These are phyloP conservation scores for Kalanchoe fedtschenkoi DNA, from an alignment of 164 flowering plant genomes.

Conservation along the genomic window DNA sequence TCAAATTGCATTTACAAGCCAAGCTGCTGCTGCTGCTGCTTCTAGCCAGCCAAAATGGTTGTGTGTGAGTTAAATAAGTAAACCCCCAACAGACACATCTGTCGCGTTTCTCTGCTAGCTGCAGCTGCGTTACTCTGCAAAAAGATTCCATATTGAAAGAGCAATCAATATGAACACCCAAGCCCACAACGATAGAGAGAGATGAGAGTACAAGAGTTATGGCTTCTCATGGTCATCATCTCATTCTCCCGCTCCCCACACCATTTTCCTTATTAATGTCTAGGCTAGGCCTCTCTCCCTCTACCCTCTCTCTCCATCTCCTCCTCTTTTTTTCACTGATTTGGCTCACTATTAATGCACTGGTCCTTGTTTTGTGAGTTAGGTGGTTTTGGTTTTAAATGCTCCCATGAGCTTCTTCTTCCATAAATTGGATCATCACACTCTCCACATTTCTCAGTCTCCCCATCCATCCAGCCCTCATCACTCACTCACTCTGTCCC, in stretches of 20 bases:
- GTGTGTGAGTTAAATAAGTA: slow-evolving; percentile 3
- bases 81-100: not conserved
- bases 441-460: not conserved
- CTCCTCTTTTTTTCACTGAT: not conserved
- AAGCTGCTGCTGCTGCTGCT: too few relatives aligned
- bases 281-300: not conserved
- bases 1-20: too few relatives aligned
- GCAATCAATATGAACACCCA: not conserved
- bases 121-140: not conserved
- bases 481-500: not conserved
- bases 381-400: slow-evolving; percentile 4
- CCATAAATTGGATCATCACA: not conserved
- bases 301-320: not conserved
- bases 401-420: slow-evolving; percentile 2
- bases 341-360: not conserved
- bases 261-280: not conserved
- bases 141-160: not conserved
- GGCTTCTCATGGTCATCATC: not conserved
- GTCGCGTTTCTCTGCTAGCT: not conserved
- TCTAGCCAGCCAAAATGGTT: not conserved
- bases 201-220: not conserved
- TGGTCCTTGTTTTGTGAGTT: slow-evolving; percentile 4
- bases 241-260: not conserved
- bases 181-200: too few relatives aligned
- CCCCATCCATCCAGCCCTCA: slow-evolving; percentile 2